Conservation (phyloP, 192 early-diverging fungal genomes). For the Allomyces macrogynus region DNA sequence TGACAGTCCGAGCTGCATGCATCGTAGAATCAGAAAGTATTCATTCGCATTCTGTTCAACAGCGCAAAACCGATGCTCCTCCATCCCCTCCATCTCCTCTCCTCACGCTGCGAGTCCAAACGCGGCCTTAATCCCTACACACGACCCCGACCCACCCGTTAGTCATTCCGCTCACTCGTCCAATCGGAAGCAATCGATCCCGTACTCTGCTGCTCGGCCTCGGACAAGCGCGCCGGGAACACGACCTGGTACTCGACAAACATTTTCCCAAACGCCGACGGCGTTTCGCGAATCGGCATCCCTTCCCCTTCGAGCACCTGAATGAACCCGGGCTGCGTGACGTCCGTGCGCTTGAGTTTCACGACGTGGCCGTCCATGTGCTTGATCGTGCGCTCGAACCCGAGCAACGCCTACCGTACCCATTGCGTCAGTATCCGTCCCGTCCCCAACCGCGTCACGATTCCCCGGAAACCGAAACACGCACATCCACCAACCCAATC, state of each 20-base stretch:
- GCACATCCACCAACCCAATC: constrained; percentile 45
- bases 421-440: too few species aligned
- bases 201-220: neutral
- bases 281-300: constrained; percentile 56
- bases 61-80: too few species aligned
- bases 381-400: constrained; percentile 50
- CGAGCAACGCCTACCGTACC: constrained; percentile 62
- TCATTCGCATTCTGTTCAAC: too few species aligned
- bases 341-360: constrained; percentile 20
- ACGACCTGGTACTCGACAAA: constrained; percentile 74
- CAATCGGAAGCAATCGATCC: neutral
- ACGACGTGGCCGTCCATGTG: constrained; percentile 50
- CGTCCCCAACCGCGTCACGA: too few species aligned
- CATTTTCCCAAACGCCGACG: constrained; percentile 47
- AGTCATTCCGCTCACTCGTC: too few species aligned
- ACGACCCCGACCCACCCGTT: too few species aligned
- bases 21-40: too few species aligned
- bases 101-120: too few species aligned
- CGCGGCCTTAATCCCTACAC: too few species aligned
- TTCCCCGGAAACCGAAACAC: too few species aligned
- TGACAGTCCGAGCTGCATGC: too few species aligned
- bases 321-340: constrained; percentile 56
- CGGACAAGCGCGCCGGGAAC: constrained; percentile 33
- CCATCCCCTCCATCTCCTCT: too few species aligned
- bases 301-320: constrained; percentile 60